Conservation (phyloP, 169 alveolate species). For the Eimeria zaria region DNA sequence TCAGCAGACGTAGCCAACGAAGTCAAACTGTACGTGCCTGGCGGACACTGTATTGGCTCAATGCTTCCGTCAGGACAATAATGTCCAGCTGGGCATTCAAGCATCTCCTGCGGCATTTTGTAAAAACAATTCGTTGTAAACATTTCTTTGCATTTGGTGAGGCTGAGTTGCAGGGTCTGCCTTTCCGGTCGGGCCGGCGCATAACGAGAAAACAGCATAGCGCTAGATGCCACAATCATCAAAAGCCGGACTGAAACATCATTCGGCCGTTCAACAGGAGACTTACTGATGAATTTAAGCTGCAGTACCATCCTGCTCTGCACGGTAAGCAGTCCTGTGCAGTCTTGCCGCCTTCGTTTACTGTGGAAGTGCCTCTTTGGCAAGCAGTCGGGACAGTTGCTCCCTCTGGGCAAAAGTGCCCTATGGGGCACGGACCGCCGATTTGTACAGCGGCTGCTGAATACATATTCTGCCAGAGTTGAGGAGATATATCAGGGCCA, state of each 20-base stretch:
- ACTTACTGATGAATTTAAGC: slow-evolving; percentile 61
- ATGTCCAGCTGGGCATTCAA: slow-evolving; percentile 74
- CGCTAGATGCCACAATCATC: neutral
- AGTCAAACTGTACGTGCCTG: slow-evolving; percentile 43
- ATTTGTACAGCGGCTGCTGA: slow-evolving; percentile 57
- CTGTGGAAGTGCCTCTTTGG: slow-evolving; percentile 69
- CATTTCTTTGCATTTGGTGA: neutral
- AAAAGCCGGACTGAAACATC: neutral
- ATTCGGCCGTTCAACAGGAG: neutral
- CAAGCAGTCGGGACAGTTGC: slow-evolving; percentile 62
- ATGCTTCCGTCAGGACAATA: slow-evolving; percentile 62
- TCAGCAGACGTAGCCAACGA: slow-evolving; percentile 8
- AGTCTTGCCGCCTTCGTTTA: slow-evolving; percentile 30
- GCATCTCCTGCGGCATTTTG: slow-evolving; percentile 51
- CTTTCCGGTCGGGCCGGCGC: neutral
- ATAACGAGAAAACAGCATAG: neutral
- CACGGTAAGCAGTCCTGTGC: slow-evolving; percentile 57
- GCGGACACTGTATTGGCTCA: slow-evolving; percentile 51
- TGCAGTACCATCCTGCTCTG: slow-evolving; percentile 71
- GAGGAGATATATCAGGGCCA: slow-evolving; percentile 38
- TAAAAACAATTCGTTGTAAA: neutral
- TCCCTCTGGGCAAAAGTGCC: slow-evolving; percentile 89
- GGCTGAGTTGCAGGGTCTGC: neutral
- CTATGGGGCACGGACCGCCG: slow-evolving; percentile 88
- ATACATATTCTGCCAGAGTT: slow-evolving; percentile 47